Evolutionary conservation across 2,329 filamentous ascomycete species (phyloP).

Genomic region (Aspergillus ustus): DNA sequence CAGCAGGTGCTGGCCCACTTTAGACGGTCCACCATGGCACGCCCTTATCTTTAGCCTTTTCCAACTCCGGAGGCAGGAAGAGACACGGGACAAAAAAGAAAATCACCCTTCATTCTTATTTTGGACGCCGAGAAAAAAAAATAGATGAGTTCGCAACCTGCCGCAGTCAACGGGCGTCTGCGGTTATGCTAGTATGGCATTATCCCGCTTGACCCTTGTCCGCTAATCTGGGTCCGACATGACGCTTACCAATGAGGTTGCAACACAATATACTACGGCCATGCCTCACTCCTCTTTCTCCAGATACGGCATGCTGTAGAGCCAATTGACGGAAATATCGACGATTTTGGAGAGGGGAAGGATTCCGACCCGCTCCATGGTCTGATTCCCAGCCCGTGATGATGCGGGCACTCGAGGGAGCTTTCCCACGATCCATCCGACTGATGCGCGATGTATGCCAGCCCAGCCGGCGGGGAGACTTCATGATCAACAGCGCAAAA

Average conservation of each 20-base stretch:
- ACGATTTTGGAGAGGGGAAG: conserved; percentile 7
- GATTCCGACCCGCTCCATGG: conserved; percentile 19
- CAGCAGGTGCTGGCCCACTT: conserved; percentile 15
- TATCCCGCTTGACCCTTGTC: conserved; percentile 15
- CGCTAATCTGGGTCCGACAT: conserved; percentile 15
- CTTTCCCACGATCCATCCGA: conserved; percentile 13
- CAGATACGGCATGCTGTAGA: conserved; percentile 21
- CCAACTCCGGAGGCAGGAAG: not conserved
- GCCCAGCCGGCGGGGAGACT: conserved; percentile 17
- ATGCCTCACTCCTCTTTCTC: conserved; percentile 22
- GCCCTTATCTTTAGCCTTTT: conserved; percentile 11
- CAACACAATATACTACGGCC: conserved; percentile 17
- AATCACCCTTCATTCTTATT: not conserved
- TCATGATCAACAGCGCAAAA: conserved; percentile 19
- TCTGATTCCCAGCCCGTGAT: conserved; percentile 9
- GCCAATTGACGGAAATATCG: conserved; percentile 19
- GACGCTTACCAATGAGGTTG: conserved; percentile 26
- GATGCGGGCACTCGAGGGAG: conserved; percentile 17
- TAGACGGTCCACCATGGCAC: conserved; percentile 19
- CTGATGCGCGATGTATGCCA: conserved; percentile 12
- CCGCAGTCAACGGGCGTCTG: not conserved
- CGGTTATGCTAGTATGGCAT: conserved; percentile 9
- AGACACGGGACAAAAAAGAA: not conserved
- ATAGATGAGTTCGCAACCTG: not conserved
- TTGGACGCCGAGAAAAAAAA: not conserved